Base-by-base conservation (phyloP, 1,284 basidiomycete genomes). In the Ganoderma leucocontextum region DNA sequence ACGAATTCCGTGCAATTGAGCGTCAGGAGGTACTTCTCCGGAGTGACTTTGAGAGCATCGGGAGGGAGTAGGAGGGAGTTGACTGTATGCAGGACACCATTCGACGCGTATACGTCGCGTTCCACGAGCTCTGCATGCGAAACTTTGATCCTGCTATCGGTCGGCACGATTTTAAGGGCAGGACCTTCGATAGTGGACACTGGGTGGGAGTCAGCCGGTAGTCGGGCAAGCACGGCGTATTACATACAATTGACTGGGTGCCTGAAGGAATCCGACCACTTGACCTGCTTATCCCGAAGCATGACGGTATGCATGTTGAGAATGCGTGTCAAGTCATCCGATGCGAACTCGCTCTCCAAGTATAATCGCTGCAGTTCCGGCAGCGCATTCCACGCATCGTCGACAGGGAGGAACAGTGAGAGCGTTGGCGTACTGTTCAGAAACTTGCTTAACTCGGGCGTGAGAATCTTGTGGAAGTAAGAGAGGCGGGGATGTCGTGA, bases 1-100 rank as follows among this genome's bases (percentile, higher is more conserved):
- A 99, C 95, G 78, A 99, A 99, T 38, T 88, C 87, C 0, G 94
- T 94, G 78, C 96, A 98, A 76, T 98, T 95, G 68, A 98, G 86
- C 0, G 94, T 89, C 29, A 97, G 85, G 6, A 98, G 89, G 70
- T 91, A 96, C 80, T 99, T 99, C 82, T 99, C 97, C 6, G 96
- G 92, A 1, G 95, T 97, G 57, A 97, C 82, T 72, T 89, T 85
- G 58, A 99, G 88, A 39, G 92, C 85, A 9, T 88, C 90, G 0
- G 88, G 85, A 1, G 96, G 94, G 15, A 98, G 79, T 15, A 99
- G 88, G 29, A 99, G 86, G 15, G 89, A 87, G 10, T 94, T 93
- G 52, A 99, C 87, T 57, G 96, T 87, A 80, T 99, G 98, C 25
- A 99, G 79, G 53, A 99, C 98, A 60, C 96, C 96, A 74, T 98